phyloP scores from a whole-genome alignment of 208 protist species.

The Leishmania lainsoni region DNA sequence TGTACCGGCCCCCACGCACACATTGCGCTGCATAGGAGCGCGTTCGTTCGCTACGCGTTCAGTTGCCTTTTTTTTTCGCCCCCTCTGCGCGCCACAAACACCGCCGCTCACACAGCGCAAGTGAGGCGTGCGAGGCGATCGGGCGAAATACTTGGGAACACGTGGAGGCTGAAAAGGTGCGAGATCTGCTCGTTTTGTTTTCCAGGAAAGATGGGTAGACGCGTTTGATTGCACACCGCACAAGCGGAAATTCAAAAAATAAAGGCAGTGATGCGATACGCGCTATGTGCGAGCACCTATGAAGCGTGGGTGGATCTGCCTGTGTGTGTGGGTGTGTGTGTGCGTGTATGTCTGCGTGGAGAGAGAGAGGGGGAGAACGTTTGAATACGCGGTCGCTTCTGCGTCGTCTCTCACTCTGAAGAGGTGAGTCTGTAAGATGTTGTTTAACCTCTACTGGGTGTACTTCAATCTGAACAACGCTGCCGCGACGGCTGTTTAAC shows the following conservation, averaged over 20 bases:
- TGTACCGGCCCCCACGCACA: background rate
- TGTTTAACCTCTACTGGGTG: background rate
- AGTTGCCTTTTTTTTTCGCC: background rate
- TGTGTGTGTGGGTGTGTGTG: background rate
- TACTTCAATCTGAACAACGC: background rate
- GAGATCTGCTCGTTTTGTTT: no score
- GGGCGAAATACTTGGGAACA: no score
- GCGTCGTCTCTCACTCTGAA: background rate
- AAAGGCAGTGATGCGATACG: background rate
- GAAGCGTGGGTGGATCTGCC: background rate
- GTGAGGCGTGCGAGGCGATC: no score
- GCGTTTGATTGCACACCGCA: background rate
- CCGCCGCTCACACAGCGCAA: no score
- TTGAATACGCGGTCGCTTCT: background rate
- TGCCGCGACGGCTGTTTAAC: background rate
- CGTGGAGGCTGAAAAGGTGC: no score
- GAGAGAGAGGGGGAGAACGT: background rate
- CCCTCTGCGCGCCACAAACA: no score
- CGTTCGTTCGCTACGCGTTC: background rate
- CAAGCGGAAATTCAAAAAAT: background rate
- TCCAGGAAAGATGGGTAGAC: background rate
- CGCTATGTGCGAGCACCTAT: background rate
- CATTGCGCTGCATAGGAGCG: background rate
- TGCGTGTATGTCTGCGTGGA: background rate
- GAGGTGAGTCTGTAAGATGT: constrained; percentile 3